Evolutionary conservation across 345 rosid species (phyloP).

Genomic region (Raphanus sativus): DNA sequence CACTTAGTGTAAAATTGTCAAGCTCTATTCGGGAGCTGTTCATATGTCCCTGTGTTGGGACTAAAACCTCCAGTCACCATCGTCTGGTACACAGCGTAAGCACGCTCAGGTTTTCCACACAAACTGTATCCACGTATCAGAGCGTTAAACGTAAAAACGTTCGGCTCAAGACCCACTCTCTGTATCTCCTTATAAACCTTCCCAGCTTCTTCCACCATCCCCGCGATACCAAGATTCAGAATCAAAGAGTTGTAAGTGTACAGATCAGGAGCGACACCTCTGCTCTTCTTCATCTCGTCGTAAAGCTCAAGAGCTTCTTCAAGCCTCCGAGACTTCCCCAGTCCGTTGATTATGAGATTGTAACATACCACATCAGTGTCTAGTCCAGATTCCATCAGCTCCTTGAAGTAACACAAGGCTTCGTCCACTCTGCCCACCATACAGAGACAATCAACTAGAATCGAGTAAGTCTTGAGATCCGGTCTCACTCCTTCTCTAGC

Average conservation of each 20-base stretch:
- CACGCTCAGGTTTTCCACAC: slow-evolving; percentile 66
- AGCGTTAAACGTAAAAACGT: slow-evolving; percentile 82
- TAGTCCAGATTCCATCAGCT: slow-evolving; percentile 62
- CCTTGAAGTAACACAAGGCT: slow-evolving; percentile 62
- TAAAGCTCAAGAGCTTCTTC: slow-evolving; percentile 67
- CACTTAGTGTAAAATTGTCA: slow-evolving; percentile 31
- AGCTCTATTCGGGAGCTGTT: slow-evolving; percentile 73
- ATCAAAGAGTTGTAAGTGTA: slow-evolving; percentile 81
- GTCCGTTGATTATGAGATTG: slow-evolving; percentile 75
- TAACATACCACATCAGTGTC: slow-evolving; percentile 68
- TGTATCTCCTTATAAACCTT: slow-evolving; percentile 64
- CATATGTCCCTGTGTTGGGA: slow-evolving; percentile 78
- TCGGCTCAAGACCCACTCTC: slow-evolving; percentile 66
- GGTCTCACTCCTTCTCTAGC: slow-evolving; percentile 75
- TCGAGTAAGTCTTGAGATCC: slow-evolving; percentile 85
- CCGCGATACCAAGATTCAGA: slow-evolving; percentile 59
- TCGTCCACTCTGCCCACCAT: slow-evolving; percentile 73
- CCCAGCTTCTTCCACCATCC: slow-evolving; percentile 69
- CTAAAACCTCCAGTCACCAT: slow-evolving; percentile 85
- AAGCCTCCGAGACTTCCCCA: slow-evolving; percentile 63
- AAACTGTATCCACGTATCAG: slow-evolving; percentile 72
- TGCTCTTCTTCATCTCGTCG: slow-evolving; percentile 57
- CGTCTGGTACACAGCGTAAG: slow-evolving; percentile 70
- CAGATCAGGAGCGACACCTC: slow-evolving; percentile 68
- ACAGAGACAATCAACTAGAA: slow-evolving; percentile 73